Conservation (phyloP, 2,329 filamentous ascomycete species). For the Claviceps sp. region DNA sequence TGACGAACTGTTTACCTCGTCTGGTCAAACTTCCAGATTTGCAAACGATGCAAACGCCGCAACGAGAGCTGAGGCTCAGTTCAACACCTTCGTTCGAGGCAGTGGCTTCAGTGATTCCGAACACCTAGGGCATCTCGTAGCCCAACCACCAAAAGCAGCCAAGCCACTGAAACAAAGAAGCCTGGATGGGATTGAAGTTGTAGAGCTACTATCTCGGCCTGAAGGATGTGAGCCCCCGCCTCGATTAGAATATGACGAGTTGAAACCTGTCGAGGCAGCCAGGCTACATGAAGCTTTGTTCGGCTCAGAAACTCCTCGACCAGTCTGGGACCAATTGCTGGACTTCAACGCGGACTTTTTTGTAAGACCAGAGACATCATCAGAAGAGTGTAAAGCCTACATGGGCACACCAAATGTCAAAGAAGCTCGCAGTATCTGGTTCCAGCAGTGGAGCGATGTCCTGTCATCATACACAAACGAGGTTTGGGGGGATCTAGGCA, state of each 20-base stretch:
- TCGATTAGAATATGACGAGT: conserved; percentile 12
- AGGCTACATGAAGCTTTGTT: conserved; percentile 27
- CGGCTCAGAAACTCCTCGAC: conserved; percentile 5
- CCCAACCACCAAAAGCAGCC: conserved; percentile 3
- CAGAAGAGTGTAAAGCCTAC: conserved; percentile 13
- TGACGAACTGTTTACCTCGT: neutral
- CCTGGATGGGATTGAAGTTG: conserved; percentile 19
- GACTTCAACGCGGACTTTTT: conserved; percentile 37
- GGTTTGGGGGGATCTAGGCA: conserved; percentile 52
- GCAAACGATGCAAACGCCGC: neutral
- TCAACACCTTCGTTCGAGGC: neutral
- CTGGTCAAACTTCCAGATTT: neutral
- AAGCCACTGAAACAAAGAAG: conserved; percentile 6
- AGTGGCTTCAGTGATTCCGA: neutral
- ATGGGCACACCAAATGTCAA: conserved; percentile 25
- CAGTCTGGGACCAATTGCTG: conserved; percentile 31
- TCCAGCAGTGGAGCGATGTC: conserved; percentile 42
- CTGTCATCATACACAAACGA: conserved; percentile 47
- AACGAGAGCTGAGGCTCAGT: neutral
- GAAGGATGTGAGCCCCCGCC: conserved; percentile 10
- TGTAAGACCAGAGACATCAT: conserved; percentile 9
- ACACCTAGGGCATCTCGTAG: neutral
- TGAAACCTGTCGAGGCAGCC: conserved; percentile 16
- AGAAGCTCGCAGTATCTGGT: conserved; percentile 32
- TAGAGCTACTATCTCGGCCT: conserved; percentile 21